A percentile compares a stretch with the other conserved stretches of the same genome.
Evolutionary conservation across 441 rosid species (phyloP).

Genomic region (Rhodomyrtus psidioides): DNA sequence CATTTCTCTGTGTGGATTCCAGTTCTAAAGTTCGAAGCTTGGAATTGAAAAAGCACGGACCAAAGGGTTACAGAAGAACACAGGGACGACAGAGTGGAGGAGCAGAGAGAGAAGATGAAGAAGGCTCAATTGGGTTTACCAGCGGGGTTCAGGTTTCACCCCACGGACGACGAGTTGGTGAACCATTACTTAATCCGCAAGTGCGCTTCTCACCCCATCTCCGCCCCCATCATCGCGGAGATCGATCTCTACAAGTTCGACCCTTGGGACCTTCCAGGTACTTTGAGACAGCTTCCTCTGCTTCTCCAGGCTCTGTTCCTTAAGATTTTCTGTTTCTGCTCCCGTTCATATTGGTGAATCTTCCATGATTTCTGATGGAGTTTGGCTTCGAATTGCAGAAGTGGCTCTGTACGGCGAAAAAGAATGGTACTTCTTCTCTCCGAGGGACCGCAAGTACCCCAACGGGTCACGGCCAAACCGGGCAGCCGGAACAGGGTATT

Average conservation of each 20-base stretch:
- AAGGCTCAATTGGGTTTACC: not conserved
- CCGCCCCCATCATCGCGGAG: not conserved
- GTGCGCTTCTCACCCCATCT: not conserved
- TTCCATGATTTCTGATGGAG: not conserved
- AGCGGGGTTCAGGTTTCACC: not conserved
- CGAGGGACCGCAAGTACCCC: not conserved
- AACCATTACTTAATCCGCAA: not conserved
- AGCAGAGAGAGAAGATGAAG: not conserved
- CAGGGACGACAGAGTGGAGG: not conserved
- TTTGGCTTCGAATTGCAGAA: not conserved
- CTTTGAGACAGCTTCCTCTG: not conserved
- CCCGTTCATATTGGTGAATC: not conserved
- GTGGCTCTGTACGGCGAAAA: not conserved
- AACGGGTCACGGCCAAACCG: not conserved
- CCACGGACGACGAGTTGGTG: not conserved
- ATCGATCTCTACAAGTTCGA: not conserved
- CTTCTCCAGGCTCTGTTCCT: not conserved
- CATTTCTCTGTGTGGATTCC: not conserved
- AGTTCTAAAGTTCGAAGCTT: not conserved
- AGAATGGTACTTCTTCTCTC: not conserved
- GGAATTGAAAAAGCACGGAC: not conserved
- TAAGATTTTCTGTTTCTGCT: not conserved
- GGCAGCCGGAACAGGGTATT: not conserved
- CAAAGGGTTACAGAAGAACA: not conserved
- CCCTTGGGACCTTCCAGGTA: conserved; percentile 2